Evolutionary conservation across 1,284 basidiomycete species (phyloP), one percentile per base, ranked within the genome.

Genomic region (Papiliotrema laurentii): DNA sequence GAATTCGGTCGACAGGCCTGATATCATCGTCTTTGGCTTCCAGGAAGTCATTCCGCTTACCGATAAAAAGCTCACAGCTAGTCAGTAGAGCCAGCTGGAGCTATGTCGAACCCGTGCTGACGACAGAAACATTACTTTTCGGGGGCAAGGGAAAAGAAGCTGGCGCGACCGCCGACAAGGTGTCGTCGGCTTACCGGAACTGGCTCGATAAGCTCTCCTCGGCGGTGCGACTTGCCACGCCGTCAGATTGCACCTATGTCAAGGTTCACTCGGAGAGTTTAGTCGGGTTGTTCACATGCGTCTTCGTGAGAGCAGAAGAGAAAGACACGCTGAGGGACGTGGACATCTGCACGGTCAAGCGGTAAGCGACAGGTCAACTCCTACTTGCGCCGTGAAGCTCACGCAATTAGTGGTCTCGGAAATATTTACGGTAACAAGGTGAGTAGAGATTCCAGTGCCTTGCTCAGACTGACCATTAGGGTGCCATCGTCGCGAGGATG

Each of bases 41-140:
- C 94, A 98, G 70, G 94, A 97, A 75, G 80, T 97, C 34, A 88
- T 98, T 54, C 91, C 97, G 67, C 80, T 98, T 11, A 92, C 97
- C 58, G 86, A 83, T 61, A 84, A 89, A 55, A 91, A 85, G 72
- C 83, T 97, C 72, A 86, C 87, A 0, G 92, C 93, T 13, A 93
- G 79, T 79, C 39, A 50, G 77, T 75, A 21, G 1, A 18, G 2
- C 21, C 11, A 26, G 10, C 13, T 31, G 18, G 5, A 41, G 3
- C 10, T 2, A 14, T 16, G 26, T 30, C n/a, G 9, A 18, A 21
- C 28, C 9, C 16, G 19, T 30, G 33, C 39, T 53, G 27, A 53
- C 43, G 5, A 6, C 56, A 79, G 78, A 93, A 74, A 89, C 84
- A 3, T 82, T 94, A 22, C 67, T 96, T 2, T 79, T 93, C 4